These are phyloP conservation scores for Raphidocelis subcapitata DNA, from an alignment of 139 green algal species.

Conservation along the genomic window DNA sequence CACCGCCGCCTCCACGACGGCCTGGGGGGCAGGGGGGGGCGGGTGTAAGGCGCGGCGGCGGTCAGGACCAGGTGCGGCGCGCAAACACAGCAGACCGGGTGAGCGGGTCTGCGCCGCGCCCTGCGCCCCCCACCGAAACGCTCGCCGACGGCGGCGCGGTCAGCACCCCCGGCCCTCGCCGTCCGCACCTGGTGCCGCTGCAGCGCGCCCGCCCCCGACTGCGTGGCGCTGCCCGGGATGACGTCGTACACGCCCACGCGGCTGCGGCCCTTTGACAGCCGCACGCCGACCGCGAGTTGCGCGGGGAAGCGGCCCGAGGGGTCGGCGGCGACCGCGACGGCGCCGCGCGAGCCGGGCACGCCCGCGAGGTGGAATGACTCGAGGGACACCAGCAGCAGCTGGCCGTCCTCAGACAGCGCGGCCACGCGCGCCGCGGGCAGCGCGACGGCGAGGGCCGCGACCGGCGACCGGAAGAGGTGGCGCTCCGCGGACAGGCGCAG, in stretches of 20 bases:
- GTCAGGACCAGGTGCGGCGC: too few species aligned
- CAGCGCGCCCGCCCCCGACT: too few species aligned
- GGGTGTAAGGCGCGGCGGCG: too few species aligned
- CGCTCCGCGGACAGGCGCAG: constrained; percentile 21
- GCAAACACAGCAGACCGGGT: too few species aligned
- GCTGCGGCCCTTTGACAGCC: constrained; percentile 7
- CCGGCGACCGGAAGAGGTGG: constrained; percentile 12
- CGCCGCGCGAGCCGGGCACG: constrained; percentile 30
- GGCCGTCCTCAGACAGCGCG: constrained; percentile 22
- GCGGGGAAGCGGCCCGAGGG: constrained; percentile 2
- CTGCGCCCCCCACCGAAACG: too few species aligned
- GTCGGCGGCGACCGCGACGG: constrained; percentile 24
- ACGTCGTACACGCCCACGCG: constrained; percentile 19
- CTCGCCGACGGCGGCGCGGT: too few species aligned
- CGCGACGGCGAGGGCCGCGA: neutral
- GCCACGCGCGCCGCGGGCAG: constrained; percentile 15
- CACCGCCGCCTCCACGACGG: constrained; percentile 6
- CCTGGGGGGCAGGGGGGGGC: neutral
- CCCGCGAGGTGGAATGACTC: constrained; percentile 18
- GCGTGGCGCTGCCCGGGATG: constrained; percentile 6
- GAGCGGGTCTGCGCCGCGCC: too few species aligned
- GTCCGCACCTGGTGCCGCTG: too few species aligned
- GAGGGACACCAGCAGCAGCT: constrained; percentile 14
- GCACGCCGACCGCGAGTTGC: constrained; percentile 24
- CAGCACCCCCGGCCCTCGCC: too few species aligned